These are phyloP conservation scores for Leptographium wingfieldii DNA, from an alignment of 2,329 filamentous ascomycete genomes.

Conservation along the genomic window DNA sequence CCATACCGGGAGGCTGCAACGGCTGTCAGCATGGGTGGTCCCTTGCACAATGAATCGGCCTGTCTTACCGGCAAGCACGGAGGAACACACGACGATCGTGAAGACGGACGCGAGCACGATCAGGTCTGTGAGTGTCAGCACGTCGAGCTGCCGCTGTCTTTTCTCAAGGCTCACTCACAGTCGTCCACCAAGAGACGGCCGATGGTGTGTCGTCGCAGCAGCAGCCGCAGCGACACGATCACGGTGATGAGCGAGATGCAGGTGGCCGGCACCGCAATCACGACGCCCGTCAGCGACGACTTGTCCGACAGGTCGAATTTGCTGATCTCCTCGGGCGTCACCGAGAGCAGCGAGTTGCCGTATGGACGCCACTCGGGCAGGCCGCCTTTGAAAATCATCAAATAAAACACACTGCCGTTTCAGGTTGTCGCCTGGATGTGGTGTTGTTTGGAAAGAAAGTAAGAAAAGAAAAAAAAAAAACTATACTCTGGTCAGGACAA, in stretches of 20 bases:
- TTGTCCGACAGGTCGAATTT: constrained; percentile 14
- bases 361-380: not conserved
- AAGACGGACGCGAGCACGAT: constrained; percentile 14
- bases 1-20: constrained; percentile 11
- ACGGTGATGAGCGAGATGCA: constrained; percentile 13
- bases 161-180: not conserved
- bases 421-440: no score
- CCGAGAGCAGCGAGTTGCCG: not conserved
- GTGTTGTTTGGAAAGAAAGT: no score
- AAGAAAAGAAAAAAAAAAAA: not conserved
- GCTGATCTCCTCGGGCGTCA: constrained; percentile 9
- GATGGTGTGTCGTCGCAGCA: constrained; percentile 10
- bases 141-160: no score
- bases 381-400: not conserved
- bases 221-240: constrained; percentile 11
- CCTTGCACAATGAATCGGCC: not conserved
- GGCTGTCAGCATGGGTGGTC: not conserved
- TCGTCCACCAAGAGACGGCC: constrained; percentile 15
- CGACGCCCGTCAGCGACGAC: constrained; percentile 5
- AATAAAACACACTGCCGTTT: no score
- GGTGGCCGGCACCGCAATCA: constrained; percentile 10
- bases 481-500: no score
- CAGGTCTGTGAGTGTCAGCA: constrained; percentile 5
- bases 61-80: constrained; percentile 9
- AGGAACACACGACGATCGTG: constrained; percentile 12